A percentile compares a stretch with the other conserved stretches of the same genome.
Evolutionary conservation across 1,284 basidiomycete genomes (phyloP).

Genomic region (Papiliotrema terrestris): DNA sequence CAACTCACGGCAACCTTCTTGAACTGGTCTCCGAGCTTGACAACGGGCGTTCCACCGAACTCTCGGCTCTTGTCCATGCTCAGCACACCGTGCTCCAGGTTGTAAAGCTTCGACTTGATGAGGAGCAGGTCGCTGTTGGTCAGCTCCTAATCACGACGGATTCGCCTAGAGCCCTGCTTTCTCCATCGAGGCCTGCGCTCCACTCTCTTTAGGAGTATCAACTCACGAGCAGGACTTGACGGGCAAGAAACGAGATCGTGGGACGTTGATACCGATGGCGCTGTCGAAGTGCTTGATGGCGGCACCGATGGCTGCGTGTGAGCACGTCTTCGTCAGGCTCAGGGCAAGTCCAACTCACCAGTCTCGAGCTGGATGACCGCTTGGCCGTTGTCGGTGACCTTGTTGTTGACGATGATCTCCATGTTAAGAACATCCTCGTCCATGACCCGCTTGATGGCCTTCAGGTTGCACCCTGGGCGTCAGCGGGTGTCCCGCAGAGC

Average conservation of each 20-base stretch:
- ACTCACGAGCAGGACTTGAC: conserved; percentile 68
- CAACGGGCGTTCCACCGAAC: conserved; percentile 92
- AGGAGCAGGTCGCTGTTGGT: conserved; percentile 77
- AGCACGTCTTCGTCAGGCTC: conserved; percentile 69
- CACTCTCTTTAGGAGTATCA: conserved; percentile 57
- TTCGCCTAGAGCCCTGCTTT: no score
- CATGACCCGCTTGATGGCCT: conserved; percentile 90
- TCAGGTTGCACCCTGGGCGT: conserved; percentile 78
- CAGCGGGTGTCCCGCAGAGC: conserved; percentile 38
- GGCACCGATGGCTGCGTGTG: conserved; percentile 3
- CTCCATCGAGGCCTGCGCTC: no score
- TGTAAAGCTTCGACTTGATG: conserved; percentile 97
- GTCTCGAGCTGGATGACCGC: conserved; percentile 92
- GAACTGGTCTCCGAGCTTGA: conserved; percentile 83
- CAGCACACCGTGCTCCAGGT: conserved; percentile 88
- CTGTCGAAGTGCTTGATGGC: conserved; percentile 49
- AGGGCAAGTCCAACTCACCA: conserved; percentile 54
- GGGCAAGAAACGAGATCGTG: conserved; percentile 94
- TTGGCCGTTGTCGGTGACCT: conserved; percentile 79
- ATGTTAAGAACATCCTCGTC: conserved; percentile 76
- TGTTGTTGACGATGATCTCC: conserved; percentile 87
- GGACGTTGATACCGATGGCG: conserved; percentile 96
- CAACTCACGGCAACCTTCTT: conserved; percentile 68
- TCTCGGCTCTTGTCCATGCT: conserved; percentile 84
- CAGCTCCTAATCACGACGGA: conserved; percentile 72